A percentile compares a stretch with the other conserved stretches of the same genome.
Evolutionary conservation across 345 rosid species (phyloP).

Genomic region (Lepidium sativum): DNA sequence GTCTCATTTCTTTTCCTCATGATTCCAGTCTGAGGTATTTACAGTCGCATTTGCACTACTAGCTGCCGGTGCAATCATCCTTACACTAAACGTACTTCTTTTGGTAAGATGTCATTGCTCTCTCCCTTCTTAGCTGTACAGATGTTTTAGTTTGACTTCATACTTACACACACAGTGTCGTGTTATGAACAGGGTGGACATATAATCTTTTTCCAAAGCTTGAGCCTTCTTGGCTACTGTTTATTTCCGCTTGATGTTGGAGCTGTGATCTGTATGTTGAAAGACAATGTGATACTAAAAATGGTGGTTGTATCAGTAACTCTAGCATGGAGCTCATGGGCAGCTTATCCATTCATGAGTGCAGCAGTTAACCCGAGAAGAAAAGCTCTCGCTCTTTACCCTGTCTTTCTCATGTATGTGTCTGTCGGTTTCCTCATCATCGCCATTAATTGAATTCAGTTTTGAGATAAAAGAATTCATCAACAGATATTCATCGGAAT

Average conservation of each 20-base stretch:
- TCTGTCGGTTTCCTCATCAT: conserved; percentile 89
- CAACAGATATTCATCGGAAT: neutral
- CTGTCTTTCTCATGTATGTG: conserved; percentile 86
- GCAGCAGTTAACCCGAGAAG: conserved; percentile 79
- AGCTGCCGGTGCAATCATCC: conserved; percentile 87
- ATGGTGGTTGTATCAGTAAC: conserved; percentile 59
- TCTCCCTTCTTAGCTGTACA: neutral
- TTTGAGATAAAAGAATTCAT: neutral
- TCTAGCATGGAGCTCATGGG: conserved; percentile 92
- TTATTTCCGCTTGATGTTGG: conserved; percentile 80
- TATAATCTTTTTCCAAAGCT: conserved; percentile 79
- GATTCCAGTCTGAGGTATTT: conserved; percentile 76
- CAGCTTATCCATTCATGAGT: conserved; percentile 95
- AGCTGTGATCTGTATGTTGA: conserved; percentile 71
- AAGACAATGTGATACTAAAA: conserved; percentile 64
- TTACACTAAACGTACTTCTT: conserved; percentile 85
- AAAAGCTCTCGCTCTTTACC: conserved; percentile 76
- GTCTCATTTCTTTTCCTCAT: neutral
- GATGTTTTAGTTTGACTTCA: neutral
- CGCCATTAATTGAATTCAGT: conserved; percentile 44
- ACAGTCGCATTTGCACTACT: conserved; percentile 96
- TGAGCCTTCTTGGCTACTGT: conserved; percentile 77
- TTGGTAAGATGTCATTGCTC: conserved; percentile 38
- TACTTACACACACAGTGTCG: neutral
- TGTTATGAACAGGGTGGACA: conserved; percentile 61